Base-by-base conservation (phyloP, 371 early-diverging fungal species). In the Lichtheimia ramosa region DNA sequence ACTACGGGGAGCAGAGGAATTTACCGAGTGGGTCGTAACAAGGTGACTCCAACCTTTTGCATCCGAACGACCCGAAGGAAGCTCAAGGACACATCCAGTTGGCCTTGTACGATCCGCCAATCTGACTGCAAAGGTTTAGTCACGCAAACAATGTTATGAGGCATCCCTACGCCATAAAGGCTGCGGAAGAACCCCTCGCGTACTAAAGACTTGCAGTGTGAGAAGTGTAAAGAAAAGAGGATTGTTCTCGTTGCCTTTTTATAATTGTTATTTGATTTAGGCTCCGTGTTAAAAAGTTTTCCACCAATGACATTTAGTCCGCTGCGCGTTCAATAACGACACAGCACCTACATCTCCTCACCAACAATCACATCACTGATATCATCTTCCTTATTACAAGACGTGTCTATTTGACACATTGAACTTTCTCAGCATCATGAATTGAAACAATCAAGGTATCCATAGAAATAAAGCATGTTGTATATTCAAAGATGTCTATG, bases 1-100 rank as follows among this genome's bases (percentile, higher is more conserved):
- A 43, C 56, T 69, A 69, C 51, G 59, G 56, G 68, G 70, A 65
- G 74, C 74, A 51, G 60, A 74, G 74, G 74, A 74, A 74, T 74
- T 71, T 74, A 71, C 71, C 74, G 71, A 52, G 54, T 51, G 43
- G 56, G 43, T 55, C 56, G 18, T n/a, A 8, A 55, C 42, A 43
- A 21, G 43, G 41, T 23, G 56, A 43, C 14, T 25, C 43, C 50
- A 42, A 58, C 51, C 51, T 51, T 51, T 40, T 51, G 53, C 53
- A 53, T 34, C 59, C 59, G 59, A 58, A 28, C 59, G 43, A 51
- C 59, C 59, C 59, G 59, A 58, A 58, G 59, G 59, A 58, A 58
- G 59, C 59, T 58, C 59, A 58, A 58, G 59, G 59, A 43, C 24
- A 18, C 56, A 16, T 43, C 43, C 14, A 13, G 24, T 6, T 43